Conservation (phyloP, 73 alveolate genomes). For the Paramecium sonneborni region DNA sequence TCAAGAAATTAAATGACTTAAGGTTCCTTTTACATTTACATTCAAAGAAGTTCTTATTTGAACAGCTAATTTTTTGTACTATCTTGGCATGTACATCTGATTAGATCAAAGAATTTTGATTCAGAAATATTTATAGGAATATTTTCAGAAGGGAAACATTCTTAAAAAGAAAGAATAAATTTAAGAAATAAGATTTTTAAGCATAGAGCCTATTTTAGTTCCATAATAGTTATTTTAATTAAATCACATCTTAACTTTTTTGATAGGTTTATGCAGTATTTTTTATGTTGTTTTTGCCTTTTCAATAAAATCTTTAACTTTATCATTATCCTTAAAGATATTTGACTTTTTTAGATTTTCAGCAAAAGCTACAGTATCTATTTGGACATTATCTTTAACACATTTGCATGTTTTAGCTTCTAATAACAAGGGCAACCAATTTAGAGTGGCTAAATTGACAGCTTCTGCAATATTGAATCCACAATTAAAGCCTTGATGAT, state of each 20-base stretch:
- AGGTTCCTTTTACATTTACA: not conserved
- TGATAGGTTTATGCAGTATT: not conserved
- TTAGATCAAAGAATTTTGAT: not conserved
- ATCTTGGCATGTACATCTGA: not conserved
- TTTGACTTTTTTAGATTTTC: constrained; percentile 7
- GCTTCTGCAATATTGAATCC: constrained; percentile 93
- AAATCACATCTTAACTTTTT: not conserved
- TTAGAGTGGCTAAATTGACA: constrained; percentile 80
- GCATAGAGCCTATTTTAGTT: not conserved
- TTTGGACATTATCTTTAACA: constrained; percentile 65
- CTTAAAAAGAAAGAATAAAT: not conserved
- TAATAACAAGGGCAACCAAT: constrained; percentile 61
- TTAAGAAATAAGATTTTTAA: not conserved
- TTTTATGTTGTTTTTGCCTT: not conserved
- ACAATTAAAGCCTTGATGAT: constrained; percentile 87
- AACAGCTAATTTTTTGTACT: not conserved
- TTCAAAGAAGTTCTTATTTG: not conserved
- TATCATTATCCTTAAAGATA: not conserved
- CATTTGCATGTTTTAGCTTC: constrained; percentile 64
- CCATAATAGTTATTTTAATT: not conserved
- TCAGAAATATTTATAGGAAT: not conserved
- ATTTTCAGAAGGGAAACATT: not conserved
- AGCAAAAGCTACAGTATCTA: constrained; percentile 53
- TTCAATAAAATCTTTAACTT: constrained; percentile 8
- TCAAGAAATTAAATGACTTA: not conserved